Base-by-base conservation (phyloP, 257 asterid species). In the Scutellaria minor region DNA sequence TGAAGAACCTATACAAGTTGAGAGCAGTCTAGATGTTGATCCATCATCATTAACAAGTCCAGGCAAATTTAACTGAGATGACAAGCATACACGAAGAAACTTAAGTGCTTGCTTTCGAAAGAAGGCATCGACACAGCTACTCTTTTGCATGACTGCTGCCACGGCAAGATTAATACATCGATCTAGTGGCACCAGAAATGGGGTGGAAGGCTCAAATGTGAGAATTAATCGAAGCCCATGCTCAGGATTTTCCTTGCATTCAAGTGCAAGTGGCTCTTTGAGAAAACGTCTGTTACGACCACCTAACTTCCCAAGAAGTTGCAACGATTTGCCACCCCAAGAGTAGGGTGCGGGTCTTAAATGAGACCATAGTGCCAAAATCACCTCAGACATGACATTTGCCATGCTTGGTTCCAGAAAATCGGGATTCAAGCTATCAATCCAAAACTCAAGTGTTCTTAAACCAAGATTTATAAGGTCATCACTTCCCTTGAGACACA, bases 361-460 rank as follows among this genome's bases (percentile, higher is more conserved):
- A 86, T 92, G 99, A 81, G 96, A 95, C 98, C 99, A 95, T 56
- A 95, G 81, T 15, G 98, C 97, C 80, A 92, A 83, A 87, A 95
- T 95, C 85, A 95, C 98, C 85, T 92, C 99, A 77, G 98, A 89
- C 95, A 92, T 95, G 70, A 92, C 98, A 83, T 90, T 95, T 68
- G 99, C 99, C 99, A 95, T 95, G 81, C 98, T 95, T 65, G 99
- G 99, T 83, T 95, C 99, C 78, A 95, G 78, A 79, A 95, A 95
- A 78, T 95, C 99, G 79, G 99, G 99, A 81, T 95, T 95, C 85
- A 95, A 84, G 88, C 99, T 95, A 83, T 95, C 99, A 73, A 95
- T 91, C 99, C 99, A 95, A 87, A 95, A 95, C 80, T 95, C 99
- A 66, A 95, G 98, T 62, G 99, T 95, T 81, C 98, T 90, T 77